Percentiles rank a stretch among this genome's conserved stretches.
Conservation (phyloP, 2,329 filamentous ascomycete species). For the Diaporthe longicolla region DNA sequence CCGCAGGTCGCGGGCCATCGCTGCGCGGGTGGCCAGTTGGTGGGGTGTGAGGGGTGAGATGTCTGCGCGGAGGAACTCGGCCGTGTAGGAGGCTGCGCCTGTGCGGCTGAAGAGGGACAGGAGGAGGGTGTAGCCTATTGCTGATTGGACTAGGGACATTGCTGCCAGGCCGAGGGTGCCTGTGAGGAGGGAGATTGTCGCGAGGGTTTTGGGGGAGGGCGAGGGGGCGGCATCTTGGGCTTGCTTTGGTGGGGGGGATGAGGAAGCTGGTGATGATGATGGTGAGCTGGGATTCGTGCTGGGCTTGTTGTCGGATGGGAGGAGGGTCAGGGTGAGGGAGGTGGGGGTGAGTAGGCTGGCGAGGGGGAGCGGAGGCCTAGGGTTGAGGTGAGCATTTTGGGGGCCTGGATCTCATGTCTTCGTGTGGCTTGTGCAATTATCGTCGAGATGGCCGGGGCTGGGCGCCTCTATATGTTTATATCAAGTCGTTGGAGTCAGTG, state of each 20-base stretch:
- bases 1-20: not conserved
- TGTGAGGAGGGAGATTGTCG: not conserved
- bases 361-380: constrained; percentile 8
- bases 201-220: not conserved
- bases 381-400: constrained; percentile 8
- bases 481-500: not conserved
- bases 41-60: not conserved
- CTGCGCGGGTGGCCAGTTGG: not conserved
- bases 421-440: too few species aligned
- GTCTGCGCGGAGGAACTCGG: not conserved
- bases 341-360: not conserved
- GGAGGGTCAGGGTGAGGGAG: constrained; percentile 6
- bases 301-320: not conserved
- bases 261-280: not conserved
- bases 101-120: constrained; percentile 2
- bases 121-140: constrained; percentile 2
- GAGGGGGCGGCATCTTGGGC: not conserved
- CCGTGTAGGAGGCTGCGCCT: not conserved
- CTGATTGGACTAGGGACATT: not conserved
- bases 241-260: not conserved
- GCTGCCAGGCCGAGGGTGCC: constrained; percentile 13
- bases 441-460: too few species aligned
- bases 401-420: not conserved
- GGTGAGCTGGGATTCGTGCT: not conserved
- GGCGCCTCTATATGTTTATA: too few species aligned